Base-by-base conservation (phyloP, 208 protist genomes). In the Endotrypanum monterogeii region DNA sequence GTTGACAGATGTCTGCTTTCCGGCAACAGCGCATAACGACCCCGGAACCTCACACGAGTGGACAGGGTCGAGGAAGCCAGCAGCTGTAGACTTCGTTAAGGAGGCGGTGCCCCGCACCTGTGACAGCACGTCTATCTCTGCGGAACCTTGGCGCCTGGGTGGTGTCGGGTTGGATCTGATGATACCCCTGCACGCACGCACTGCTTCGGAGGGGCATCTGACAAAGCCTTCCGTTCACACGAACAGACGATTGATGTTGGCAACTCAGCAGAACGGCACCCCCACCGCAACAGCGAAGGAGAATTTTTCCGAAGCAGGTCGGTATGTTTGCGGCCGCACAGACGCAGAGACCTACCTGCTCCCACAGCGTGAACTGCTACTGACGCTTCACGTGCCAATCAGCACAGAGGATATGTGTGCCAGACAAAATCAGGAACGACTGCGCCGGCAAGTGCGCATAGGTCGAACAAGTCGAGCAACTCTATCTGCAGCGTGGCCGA, bases 321-420 rank as follows among this genome's bases (percentile, higher is more conserved):
- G 65, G 4, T 83, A 52, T 35, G 69, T 87, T 61, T 28, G 92
- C 9, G 89, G 87, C 18, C 79, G 86, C 28, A 39, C 63, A 2
- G 89, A 96, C 55, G 87, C 83, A 44, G 89, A 96, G 71, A 92
- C 79, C 3, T 96, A 93, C 71, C 39, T 96, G 25, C 41, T 94
- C 5, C 91, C 91, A 2, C 91, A 94, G 71, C 91, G 88, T 46
- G 91, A 96, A 61, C 80, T 96, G 12, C 79, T 94, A 2, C 66
- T 96, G 30, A 83, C 78, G 25, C 80, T 94, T 20, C 71, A 87
- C 70, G 84, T 89, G 28, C 91, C 91, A 5, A 46, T 41, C 1
- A 68, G 73, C 46, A 88, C 87, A 14, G 62, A 76, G 23, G 50
- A 57, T 23, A 80, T 91, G 79, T 94, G 89, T 65, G 68, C 60